Percentiles rank a stretch among this genome's conserved stretches.
Conservation (phyloP, 2,329 filamentous ascomycete species). For the Aspergillus glaucus region DNA sequence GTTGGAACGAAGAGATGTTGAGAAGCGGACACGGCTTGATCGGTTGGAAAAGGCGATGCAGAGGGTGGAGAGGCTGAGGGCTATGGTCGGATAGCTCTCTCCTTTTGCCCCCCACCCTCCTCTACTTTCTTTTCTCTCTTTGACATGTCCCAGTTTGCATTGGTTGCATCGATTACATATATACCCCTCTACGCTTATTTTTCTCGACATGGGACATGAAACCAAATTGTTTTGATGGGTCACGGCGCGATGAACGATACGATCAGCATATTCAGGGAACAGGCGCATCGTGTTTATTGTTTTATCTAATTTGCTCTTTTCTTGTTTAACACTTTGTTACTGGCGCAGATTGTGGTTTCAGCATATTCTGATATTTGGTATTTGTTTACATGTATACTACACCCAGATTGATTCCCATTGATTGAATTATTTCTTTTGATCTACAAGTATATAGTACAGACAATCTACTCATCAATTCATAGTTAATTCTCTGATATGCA, state of each 20-base stretch:
- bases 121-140: slow-evolving; percentile 1
- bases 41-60: slow-evolving; percentile 51
- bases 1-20: slow-evolving; percentile 41
- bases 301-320: background rate
- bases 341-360: background rate
- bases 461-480: too few relatives aligned
- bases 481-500: too few relatives aligned
- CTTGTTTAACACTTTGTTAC: background rate
- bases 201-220: slow-evolving; percentile 11
- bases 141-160: too few relatives aligned
- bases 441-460: too few relatives aligned
- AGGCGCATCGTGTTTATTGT: slow-evolving; percentile 1
- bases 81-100: slow-evolving; percentile 39
- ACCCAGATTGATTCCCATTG: too few relatives aligned
- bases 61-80: slow-evolving; percentile 53
- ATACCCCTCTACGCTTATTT: slow-evolving; percentile 3
- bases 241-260: slow-evolving; percentile 6
- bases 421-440: too few relatives aligned
- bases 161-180: slow-evolving; percentile 2
- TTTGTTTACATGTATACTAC: too few relatives aligned
- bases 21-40: slow-evolving; percentile 48
- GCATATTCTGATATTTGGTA: too few relatives aligned
- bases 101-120: background rate
- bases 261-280: slow-evolving; percentile 4
- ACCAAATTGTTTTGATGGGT: slow-evolving; percentile 5